Evolutionary conservation across 1,139 yeast species (phyloP).

Genomic region (Saccharomyces pastorianus): DNA sequence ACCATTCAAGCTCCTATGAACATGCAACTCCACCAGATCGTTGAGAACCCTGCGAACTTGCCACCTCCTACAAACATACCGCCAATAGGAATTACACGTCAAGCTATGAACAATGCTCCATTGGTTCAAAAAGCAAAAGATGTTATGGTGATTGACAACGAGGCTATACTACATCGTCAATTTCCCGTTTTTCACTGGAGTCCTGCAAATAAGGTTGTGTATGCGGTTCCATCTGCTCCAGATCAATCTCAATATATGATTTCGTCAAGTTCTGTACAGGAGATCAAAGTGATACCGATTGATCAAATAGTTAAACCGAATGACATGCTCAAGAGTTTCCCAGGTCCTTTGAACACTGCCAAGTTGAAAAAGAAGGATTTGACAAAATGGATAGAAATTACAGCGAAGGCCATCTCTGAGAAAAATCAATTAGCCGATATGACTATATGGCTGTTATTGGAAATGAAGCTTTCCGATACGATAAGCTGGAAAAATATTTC

Average conservation of each 20-base stretch:
- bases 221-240: slow-evolving; percentile 37
- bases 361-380: slow-evolving; percentile 26
- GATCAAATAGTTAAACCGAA: slow-evolving; percentile 30
- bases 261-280: slow-evolving; percentile 17
- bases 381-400: slow-evolving; percentile 25
- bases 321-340: slow-evolving; percentile 30
- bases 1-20: not conserved
- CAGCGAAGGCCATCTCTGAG: slow-evolving; percentile 7
- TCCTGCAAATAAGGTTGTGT: slow-evolving; percentile 38
- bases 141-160: slow-evolving; percentile 13
- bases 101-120: not conserved
- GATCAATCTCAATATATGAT: slow-evolving; percentile 12
- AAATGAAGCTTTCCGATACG: slow-evolving; percentile 17
- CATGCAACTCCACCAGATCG: not conserved
- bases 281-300: slow-evolving; percentile 31
- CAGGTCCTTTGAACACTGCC: slow-evolving; percentile 26
- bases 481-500: slow-evolving; percentile 22
- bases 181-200: slow-evolving; percentile 78
- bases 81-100: not conserved
- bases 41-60: not conserved
- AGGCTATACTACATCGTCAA: slow-evolving; percentile 42
- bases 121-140: slow-evolving; percentile 8
- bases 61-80: not conserved
- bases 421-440: slow-evolving; percentile 10
- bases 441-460: slow-evolving; percentile 19